Percentiles rank a stretch among this genome's conserved stretches.
Conservation (phyloP, 345 rosid genomes). For the Citrus maxima region DNA sequence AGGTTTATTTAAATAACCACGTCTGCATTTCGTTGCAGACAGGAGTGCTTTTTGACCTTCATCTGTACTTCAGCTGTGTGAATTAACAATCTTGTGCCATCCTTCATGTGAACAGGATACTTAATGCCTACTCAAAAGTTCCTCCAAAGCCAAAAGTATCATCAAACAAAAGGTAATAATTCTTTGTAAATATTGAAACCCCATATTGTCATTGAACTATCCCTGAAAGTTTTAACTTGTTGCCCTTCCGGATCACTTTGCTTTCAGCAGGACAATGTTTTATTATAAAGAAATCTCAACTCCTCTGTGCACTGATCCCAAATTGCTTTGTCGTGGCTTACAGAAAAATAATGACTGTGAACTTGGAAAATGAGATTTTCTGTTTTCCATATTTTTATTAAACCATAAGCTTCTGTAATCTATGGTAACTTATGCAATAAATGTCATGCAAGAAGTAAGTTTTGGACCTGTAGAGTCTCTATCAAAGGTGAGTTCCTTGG, state of each 20-base stretch:
- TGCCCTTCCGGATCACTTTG: neutral
- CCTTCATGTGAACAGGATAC: constrained; percentile 43
- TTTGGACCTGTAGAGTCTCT: neutral
- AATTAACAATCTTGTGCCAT: constrained; percentile 3
- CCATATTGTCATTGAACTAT: neutral
- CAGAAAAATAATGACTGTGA: neutral
- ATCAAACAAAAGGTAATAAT: constrained; percentile 46
- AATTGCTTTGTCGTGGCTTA: neutral
- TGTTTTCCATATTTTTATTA: neutral
- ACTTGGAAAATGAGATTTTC: neutral
- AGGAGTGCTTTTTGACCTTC: neutral
- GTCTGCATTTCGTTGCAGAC: neutral
- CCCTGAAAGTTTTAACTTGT: neutral
- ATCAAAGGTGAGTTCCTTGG: neutral
- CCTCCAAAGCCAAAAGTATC: constrained; percentile 50
- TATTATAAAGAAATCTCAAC: too few relatives aligned
- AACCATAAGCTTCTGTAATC: neutral
- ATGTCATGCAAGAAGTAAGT: neutral
- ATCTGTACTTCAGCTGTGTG: neutral
- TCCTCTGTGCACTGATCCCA: neutral
- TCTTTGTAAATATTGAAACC: neutral
- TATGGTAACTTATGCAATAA: neutral
- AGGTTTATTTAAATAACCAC: neutral
- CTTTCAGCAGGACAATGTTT: neutral
- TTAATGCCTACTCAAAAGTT: constrained; percentile 55